Conservation (phyloP, 2,329 filamentous ascomycete genomes). For the Venturia oleaginea region DNA sequence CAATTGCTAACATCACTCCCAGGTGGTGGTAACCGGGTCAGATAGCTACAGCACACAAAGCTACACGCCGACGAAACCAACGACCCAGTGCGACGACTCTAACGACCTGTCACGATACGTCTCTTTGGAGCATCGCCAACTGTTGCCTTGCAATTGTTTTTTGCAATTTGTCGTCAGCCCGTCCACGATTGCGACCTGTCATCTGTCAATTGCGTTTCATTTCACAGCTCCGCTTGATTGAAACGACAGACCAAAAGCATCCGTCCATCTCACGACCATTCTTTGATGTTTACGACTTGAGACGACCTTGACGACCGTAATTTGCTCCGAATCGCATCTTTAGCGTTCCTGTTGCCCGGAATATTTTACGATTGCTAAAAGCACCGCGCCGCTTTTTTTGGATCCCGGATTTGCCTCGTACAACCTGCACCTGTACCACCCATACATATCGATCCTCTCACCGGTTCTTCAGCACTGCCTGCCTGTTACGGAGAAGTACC, state of each 20-base stretch:
- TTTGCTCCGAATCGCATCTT: constrained; percentile 8
- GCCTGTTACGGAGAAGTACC: background rate
- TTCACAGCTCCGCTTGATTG: background rate
- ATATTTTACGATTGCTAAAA: background rate
- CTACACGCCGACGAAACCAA: background rate
- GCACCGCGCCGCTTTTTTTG: constrained; percentile 6
- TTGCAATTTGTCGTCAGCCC: background rate
- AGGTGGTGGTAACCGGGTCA: constrained; percentile 5
- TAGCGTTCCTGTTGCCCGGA: constrained; percentile 12
- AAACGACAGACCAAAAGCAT: background rate
- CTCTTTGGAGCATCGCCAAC: constrained; percentile 4
- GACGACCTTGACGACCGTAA: constrained; percentile 10
- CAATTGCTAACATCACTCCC: background rate
- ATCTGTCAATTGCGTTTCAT: constrained; percentile 1
- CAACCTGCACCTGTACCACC: constrained; percentile 1
- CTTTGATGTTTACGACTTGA: constrained; percentile 11
- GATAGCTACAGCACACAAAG: background rate
- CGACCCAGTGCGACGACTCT: constrained; percentile 13
- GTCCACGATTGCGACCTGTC: background rate
- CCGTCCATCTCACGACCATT: background rate
- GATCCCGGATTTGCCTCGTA: constrained; percentile 1
- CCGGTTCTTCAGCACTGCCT: background rate
- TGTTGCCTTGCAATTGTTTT: background rate
- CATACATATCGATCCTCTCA: background rate
- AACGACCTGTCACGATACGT: constrained; percentile 13